These are phyloP conservation scores for Alternaria sp. DNA, from an alignment of 2,329 filamentous ascomycete genomes.

Conservation along the genomic window DNA sequence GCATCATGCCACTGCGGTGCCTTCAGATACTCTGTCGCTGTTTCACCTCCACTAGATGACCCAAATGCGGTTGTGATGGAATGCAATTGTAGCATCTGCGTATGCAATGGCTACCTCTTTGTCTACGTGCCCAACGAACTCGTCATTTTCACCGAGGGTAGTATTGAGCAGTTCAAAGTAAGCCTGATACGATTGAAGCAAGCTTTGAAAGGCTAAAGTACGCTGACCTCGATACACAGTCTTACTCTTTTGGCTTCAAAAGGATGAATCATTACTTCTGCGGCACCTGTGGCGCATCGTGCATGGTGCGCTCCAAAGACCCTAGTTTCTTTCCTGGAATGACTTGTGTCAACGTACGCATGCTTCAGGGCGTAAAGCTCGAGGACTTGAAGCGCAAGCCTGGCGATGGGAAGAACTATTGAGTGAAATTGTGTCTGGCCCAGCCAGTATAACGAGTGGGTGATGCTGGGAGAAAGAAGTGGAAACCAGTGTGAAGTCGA, in stretches of 20 bases:
- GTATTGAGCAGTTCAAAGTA: slow-evolving; percentile 27
- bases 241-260: slow-evolving; percentile 35
- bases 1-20: slow-evolving; percentile 64
- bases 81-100: slow-evolving; percentile 65
- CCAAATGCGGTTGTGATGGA: slow-evolving; percentile 49
- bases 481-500: background rate
- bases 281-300: slow-evolving; percentile 39
- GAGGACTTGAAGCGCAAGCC: slow-evolving; percentile 33
- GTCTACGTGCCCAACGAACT: slow-evolving; percentile 41
- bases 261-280: slow-evolving; percentile 43
- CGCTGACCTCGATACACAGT: slow-evolving; percentile 15
- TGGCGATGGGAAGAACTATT: slow-evolving; percentile 36
- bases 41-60: slow-evolving; percentile 59
- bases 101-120: slow-evolving; percentile 61
- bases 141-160: slow-evolving; percentile 31
- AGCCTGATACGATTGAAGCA: background rate
- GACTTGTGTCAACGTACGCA: slow-evolving; percentile 41
- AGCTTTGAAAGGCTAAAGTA: background rate
- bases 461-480: background rate
- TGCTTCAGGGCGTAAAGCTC: slow-evolving; percentile 39
- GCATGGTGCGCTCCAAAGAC: slow-evolving; percentile 28
- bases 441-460: background rate
- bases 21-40: slow-evolving; percentile 59
- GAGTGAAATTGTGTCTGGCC: background rate
- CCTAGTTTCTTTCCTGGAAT: slow-evolving; percentile 25